Evolutionary conservation across 23 red algal species (phyloP).

Genomic region (Agarophyton chilense): DNA sequence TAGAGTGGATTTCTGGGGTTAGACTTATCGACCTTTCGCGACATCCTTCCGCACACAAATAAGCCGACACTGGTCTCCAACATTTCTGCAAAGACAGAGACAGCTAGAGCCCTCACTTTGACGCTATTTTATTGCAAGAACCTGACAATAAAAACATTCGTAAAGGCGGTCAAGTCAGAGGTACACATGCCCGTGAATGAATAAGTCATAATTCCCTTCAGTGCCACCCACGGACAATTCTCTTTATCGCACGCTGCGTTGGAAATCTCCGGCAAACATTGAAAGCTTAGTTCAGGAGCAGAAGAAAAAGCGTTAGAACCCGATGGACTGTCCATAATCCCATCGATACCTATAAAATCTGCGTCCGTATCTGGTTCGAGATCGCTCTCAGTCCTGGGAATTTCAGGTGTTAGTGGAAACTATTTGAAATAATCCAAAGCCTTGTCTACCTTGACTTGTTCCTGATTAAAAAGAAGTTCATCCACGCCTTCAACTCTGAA

Average conservation of each 20-base stretch:
- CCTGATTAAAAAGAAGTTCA: background rate
- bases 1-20: constrained; percentile 29
- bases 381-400: constrained; percentile 38
- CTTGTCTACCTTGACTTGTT: background rate
- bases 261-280: constrained; percentile 16
- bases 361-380: background rate
- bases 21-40: background rate
- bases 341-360: background rate
- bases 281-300: background rate
- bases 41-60: background rate
- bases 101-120: constrained; percentile 37
- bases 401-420: constrained; percentile 29
- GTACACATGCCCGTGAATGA: constrained; percentile 38
- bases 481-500: background rate
- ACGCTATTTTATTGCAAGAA: constrained; percentile 51
- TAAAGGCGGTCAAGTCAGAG: constrained; percentile 37
- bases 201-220: constrained; percentile 53
- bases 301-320: constrained; percentile 1
- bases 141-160: constrained; percentile 43
- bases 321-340: background rate
- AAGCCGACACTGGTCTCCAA: background rate
- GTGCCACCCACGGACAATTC: constrained; percentile 59
- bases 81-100: constrained; percentile 37
- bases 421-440: constrained; percentile 40
- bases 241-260: constrained; percentile 4